Conservation (phyloP, 192 early-diverging fungal species). For the Backusella sp. region DNA sequence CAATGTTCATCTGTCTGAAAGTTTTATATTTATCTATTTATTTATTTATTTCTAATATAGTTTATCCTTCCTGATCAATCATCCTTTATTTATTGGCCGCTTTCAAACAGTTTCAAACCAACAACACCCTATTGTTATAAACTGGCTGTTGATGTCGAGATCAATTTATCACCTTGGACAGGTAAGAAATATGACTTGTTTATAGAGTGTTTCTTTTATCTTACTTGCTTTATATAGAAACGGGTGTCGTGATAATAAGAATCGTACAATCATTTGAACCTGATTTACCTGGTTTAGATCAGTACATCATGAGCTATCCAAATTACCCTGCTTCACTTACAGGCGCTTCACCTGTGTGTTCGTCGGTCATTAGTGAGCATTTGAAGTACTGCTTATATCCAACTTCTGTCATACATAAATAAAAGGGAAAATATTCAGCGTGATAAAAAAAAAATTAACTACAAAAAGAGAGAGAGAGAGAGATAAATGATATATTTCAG, state of each 20-base stretch:
- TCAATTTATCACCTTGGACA: slow-evolving; percentile 25
- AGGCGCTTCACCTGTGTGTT: background rate
- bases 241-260: slow-evolving; percentile 15
- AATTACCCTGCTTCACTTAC: background rate
- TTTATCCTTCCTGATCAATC: slow-evolving; percentile 28
- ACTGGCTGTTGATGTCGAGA: slow-evolving; percentile 16
- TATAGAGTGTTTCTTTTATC: too few relatives aligned
- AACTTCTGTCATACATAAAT: slow-evolving; percentile 6
- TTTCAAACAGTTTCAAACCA: slow-evolving; percentile 21
- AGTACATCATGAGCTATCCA: slow-evolving; percentile 29
- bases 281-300: slow-evolving; percentile 31
- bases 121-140: slow-evolving; percentile 31
- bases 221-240: slow-evolving; percentile 6
- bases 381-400: slow-evolving; percentile 2
- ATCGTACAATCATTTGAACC: slow-evolving; percentile 32
- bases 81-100: slow-evolving; percentile 24
- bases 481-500: too few relatives aligned
- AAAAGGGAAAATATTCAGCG: background rate
- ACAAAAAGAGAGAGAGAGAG: too few relatives aligned
- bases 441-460: too few relatives aligned
- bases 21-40: background rate
- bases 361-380: slow-evolving; percentile 11
- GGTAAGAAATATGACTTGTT: slow-evolving; percentile 7
- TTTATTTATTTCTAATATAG: background rate
- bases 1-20: background rate